Percentiles rank a stretch among this genome's conserved stretches.
These are phyloP conservation scores for Fusarium robinianum DNA, from an alignment of 2,329 filamentous ascomycete species.

Conservation along the genomic window DNA sequence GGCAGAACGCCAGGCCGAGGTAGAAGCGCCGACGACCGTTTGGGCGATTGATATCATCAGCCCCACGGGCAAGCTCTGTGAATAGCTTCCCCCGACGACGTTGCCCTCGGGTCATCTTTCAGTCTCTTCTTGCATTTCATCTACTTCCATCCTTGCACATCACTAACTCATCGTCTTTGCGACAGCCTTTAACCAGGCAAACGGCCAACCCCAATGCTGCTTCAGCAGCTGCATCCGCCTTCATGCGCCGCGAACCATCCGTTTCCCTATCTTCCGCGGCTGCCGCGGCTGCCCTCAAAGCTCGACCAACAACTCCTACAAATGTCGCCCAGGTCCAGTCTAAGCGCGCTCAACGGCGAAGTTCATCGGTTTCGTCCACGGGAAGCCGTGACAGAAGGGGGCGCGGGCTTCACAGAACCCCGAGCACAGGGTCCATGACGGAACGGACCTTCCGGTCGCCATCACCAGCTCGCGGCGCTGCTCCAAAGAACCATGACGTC, in stretches of 20 bases:
- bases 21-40: constrained; percentile 4
- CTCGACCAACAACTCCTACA: constrained; percentile 76
- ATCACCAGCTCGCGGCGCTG: constrained; percentile 59
- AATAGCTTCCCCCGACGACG: constrained; percentile 1
- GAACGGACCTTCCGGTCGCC: constrained; percentile 84
- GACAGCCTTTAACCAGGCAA: constrained; percentile 64
- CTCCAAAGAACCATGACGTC: constrained; percentile 50
- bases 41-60: neutral
- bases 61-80: neutral
- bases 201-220: constrained; percentile 75
- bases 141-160: constrained; percentile 4
- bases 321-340: constrained; percentile 83
- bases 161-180: constrained; percentile 36
- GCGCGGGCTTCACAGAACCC: constrained; percentile 62
- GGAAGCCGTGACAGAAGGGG: constrained; percentile 52
- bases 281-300: constrained; percentile 81
- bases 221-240: constrained; percentile 80
- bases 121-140: neutral
- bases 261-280: constrained; percentile 77
- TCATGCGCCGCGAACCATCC: constrained; percentile 69
- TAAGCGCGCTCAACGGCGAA: constrained; percentile 78
- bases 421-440: constrained; percentile 81
- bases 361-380: constrained; percentile 71
- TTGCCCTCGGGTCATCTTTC: neutral
- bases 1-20: constrained; percentile 12